Conservation (phyloP, 371 early-diverging fungal genomes). For the Gilbertella persicaria region DNA sequence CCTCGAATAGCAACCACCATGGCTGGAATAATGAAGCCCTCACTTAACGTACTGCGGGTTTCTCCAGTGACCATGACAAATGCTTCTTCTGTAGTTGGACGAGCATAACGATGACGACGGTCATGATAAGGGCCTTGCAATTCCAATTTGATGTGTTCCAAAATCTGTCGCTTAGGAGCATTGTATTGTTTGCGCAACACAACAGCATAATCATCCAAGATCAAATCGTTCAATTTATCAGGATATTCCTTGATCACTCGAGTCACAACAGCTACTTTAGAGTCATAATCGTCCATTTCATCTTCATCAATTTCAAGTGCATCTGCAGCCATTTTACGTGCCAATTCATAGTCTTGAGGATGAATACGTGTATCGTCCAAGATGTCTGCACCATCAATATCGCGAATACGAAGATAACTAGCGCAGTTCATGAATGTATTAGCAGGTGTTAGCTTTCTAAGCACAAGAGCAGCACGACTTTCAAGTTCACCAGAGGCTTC, state of each 20-base stretch:
- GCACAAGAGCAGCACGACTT: conserved; percentile 74
- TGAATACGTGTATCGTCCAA: conserved; percentile 96
- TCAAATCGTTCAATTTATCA: conserved; percentile 81
- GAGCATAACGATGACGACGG: conserved; percentile 64
- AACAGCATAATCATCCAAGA: conserved; percentile 89
- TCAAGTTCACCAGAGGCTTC: conserved; percentile 55
- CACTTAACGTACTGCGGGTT: conserved; percentile 65
- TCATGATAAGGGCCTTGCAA: conserved; percentile 85
- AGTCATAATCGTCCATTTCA: conserved; percentile 72
- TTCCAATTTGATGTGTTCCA: conserved; percentile 88
- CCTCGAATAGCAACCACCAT: conserved; percentile 67
- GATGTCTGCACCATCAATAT: conserved; percentile 64
- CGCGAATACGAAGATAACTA: conserved; percentile 83
- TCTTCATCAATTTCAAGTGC: conserved; percentile 93
- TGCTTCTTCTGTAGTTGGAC: conserved; percentile 64
- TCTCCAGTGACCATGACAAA: conserved; percentile 93
- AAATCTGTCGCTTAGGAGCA: conserved; percentile 76
- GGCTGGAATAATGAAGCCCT: conserved; percentile 69
- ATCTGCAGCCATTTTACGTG: conserved; percentile 97
- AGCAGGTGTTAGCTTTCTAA: conserved; percentile 65
- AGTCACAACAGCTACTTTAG: conserved; percentile 56
- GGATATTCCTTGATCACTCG: conserved; percentile 83
- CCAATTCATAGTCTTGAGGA: conserved; percentile 93
- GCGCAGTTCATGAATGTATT: conserved; percentile 93
- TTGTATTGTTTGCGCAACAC: conserved; percentile 75